Conservation (phyloP, 1,284 basidiomycete species). For the Ceratobasidium sp. region DNA sequence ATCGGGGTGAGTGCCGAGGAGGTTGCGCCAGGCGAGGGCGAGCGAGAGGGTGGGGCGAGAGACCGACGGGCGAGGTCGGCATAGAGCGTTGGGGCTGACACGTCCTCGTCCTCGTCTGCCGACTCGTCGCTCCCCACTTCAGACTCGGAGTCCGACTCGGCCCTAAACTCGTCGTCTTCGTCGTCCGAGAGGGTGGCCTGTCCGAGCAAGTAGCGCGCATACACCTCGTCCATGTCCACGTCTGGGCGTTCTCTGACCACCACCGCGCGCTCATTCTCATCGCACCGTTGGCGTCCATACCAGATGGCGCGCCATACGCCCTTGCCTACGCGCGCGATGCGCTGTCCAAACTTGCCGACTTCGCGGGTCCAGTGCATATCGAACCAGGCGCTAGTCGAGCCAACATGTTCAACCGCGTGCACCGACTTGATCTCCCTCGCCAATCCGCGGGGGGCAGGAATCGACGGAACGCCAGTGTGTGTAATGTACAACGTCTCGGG, state of each 20-base stretch:
- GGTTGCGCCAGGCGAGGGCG: conserved; percentile 6
- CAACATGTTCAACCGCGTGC: conserved; percentile 46
- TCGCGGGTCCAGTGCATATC: conserved; percentile 59
- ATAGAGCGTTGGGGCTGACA: conserved; percentile 51
- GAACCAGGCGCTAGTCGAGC: conserved; percentile 47
- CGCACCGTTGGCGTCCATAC: conserved; percentile 37
- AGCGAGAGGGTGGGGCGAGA: conserved; percentile 42
- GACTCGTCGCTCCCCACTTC: conserved; percentile 44
- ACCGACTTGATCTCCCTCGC: conserved; percentile 59
- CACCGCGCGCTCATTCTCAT: not conserved
- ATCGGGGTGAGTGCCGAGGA: conserved; percentile 49
- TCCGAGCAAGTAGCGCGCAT: conserved; percentile 66
- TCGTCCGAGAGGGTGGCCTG: conserved; percentile 54
- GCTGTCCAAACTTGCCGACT: conserved; percentile 50
- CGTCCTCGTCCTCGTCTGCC: conserved; percentile 46
- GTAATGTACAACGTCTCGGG: conserved; percentile 24
- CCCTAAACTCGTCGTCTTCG: not conserved
- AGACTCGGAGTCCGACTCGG: conserved; percentile 40
- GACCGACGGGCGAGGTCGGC: conserved; percentile 53
- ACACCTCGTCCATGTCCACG: conserved; percentile 52
- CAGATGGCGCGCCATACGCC: conserved; percentile 49
- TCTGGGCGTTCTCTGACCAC: not conserved
- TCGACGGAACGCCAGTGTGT: conserved; percentile 2
- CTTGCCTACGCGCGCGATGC: conserved; percentile 52
- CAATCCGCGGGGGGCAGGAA: conserved; percentile 49